These are phyloP conservation scores for Acer yangbiense DNA, from an alignment of 345 rosid species.

Conservation along the genomic window DNA sequence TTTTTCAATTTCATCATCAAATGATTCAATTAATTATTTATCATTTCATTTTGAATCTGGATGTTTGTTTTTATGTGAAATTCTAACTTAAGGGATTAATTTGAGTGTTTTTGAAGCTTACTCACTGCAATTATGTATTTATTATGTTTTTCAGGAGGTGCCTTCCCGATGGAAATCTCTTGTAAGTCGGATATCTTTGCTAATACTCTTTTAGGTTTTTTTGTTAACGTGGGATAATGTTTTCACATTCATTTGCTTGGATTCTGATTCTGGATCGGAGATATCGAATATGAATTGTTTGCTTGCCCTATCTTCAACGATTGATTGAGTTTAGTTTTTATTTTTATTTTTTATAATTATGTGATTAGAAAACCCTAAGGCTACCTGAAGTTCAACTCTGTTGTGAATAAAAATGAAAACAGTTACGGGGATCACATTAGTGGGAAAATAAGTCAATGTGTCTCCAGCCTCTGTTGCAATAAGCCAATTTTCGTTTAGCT, in stretches of 20 bases:
- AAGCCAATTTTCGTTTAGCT: not conserved
- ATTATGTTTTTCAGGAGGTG: conserved; percentile 52
- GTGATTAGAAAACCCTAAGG: no score
- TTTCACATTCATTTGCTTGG: not conserved
- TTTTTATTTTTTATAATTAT: no score
- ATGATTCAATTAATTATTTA: no score
- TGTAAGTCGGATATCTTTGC: conserved; percentile 52
- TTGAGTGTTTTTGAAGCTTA: not conserved
- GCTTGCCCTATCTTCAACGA: no score
- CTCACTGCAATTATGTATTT: not conserved
- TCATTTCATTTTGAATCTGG: not conserved
- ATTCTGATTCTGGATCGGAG: not conserved
- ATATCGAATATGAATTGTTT: no score
- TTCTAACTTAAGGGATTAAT: not conserved
- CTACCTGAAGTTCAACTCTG: no score
- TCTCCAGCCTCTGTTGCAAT: not conserved
- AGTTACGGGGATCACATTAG: no score
- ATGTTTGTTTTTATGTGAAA: not conserved
- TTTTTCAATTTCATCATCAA: not conserved
- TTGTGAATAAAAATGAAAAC: no score
- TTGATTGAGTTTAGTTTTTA: no score
- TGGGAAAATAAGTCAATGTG: not conserved
- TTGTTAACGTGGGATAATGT: no score
- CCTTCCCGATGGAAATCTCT: conserved; percentile 76
- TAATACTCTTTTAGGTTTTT: not conserved